A percentile compares a stretch with the other conserved stretches of the same genome.
phyloP scores from a whole-genome alignment of 2,329 filamentous ascomycete genomes.

The Proliferodiscus dingleyae region DNA sequence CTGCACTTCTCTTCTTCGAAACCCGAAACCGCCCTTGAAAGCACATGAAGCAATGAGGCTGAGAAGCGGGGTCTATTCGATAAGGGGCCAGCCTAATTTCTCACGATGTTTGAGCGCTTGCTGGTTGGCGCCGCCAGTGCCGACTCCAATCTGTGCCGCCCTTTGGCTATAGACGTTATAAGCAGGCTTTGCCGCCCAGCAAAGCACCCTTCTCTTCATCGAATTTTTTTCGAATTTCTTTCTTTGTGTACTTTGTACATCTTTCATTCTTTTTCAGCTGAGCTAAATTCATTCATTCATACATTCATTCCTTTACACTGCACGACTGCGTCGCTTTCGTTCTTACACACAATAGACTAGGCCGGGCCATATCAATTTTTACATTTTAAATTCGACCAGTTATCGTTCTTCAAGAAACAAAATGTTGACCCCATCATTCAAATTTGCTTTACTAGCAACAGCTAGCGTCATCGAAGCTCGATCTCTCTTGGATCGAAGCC shows the following conservation, averaged over 20 bases:
- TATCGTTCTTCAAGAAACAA: conserved; percentile 8
- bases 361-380: conserved; percentile 16
- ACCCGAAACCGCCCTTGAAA: conserved; percentile 17
- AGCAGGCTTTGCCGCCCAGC: conserved; percentile 2
- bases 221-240: conserved; percentile 25
- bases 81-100: conserved; percentile 4
- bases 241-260: conserved; percentile 20
- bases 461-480: conserved; percentile 20
- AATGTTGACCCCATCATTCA: conserved; percentile 24
- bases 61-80: conserved; percentile 3
- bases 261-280: conserved; percentile 21
- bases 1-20: conserved; percentile 11
- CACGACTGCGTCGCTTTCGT: conserved; percentile 25
- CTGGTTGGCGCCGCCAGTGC: conserved; percentile 2
- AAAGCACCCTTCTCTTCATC: conserved; percentile 15
- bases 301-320: background rate
- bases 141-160: background rate
- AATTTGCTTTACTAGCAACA: conserved; percentile 21
- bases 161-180: background rate
- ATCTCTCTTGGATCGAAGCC: conserved; percentile 14
- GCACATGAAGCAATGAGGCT: conserved; percentile 21
- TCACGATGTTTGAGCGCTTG: conserved; percentile 15
- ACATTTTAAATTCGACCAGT: conserved; percentile 6
- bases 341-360: conserved; percentile 16
- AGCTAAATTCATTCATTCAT: conserved; percentile 1